phyloP scores from a whole-genome alignment of 1,284 basidiomycete species.

The Microbotryomycetes sp. region DNA sequence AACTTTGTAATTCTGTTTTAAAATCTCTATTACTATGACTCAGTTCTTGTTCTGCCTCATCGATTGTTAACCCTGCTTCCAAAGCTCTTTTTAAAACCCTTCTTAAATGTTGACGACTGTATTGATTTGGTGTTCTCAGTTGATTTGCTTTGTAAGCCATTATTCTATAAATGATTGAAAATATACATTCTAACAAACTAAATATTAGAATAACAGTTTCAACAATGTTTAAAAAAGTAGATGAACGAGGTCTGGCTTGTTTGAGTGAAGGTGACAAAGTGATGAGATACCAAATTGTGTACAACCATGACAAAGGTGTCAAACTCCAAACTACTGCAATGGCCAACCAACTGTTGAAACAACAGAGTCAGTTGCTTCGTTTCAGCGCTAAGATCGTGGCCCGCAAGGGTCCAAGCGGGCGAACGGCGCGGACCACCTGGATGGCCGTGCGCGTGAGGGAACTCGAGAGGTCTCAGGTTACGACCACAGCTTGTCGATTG shows the following conservation, averaged over 20 bases:
- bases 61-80: constrained; percentile 42
- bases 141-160: constrained; percentile 53
- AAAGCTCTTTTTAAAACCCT: constrained; percentile 56
- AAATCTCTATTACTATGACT: not conserved
- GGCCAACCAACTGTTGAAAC: not conserved
- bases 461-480: no score
- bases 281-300: constrained; percentile 49
- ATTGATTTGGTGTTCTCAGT: constrained; percentile 9
- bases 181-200: constrained; percentile 54
- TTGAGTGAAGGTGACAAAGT: constrained; percentile 7
- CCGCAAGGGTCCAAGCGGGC: no score
- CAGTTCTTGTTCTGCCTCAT: constrained; percentile 8
- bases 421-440: no score
- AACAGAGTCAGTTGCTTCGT: no score
- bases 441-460: no score
- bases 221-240: not conserved
- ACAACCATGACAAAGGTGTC: constrained; percentile 63
- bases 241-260: not conserved
- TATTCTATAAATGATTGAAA: constrained; percentile 62
- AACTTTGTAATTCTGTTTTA: not conserved
- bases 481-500: no score
- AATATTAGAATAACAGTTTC: constrained; percentile 17
- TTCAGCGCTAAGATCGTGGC: no score
- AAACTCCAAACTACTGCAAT: constrained; percentile 65
- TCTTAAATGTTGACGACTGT: constrained; percentile 48